phyloP scores from a whole-genome alignment of 441 rosid genomes.

The Mallotus japonicus region DNA sequence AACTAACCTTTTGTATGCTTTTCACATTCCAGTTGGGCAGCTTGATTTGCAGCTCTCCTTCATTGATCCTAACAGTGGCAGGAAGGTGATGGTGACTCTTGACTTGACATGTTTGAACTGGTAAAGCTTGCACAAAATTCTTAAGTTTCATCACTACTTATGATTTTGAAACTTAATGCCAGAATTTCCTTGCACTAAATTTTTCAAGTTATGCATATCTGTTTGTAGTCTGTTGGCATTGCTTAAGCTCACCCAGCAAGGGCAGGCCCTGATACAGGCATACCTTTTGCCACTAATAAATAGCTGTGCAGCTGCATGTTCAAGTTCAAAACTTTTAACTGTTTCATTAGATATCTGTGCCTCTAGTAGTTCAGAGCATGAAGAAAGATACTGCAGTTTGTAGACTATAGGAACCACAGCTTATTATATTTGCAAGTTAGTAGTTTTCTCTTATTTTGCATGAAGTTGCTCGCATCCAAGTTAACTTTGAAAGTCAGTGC shows the following conservation, averaged over 20 bases:
- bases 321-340: background rate
- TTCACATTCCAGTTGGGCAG: slow-evolving; percentile 47
- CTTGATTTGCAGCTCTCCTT: slow-evolving; percentile 72
- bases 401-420: background rate
- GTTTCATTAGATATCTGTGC: background rate
- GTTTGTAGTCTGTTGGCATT: background rate
- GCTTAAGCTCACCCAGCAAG: background rate
- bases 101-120: slow-evolving; percentile 66
- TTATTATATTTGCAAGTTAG: background rate
- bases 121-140: slow-evolving; percentile 42
- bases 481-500: background rate
- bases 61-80: slow-evolving; percentile 42
- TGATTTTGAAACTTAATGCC: slow-evolving; percentile 17
- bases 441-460: background rate
- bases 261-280: background rate
- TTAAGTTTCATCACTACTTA: slow-evolving; percentile 4
- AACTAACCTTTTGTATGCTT: slow-evolving; percentile 17
- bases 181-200: background rate
- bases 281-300: background rate
- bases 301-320: background rate
- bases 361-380: background rate
- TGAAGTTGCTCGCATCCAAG: background rate
- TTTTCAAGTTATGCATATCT: background rate
- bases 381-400: background rate
- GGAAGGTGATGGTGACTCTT: slow-evolving; percentile 55